Percentiles rank a stretch among this genome's conserved stretches.
Conservation (phyloP, 2,329 filamentous ascomycete species). For the Xylariaceae sp. region DNA sequence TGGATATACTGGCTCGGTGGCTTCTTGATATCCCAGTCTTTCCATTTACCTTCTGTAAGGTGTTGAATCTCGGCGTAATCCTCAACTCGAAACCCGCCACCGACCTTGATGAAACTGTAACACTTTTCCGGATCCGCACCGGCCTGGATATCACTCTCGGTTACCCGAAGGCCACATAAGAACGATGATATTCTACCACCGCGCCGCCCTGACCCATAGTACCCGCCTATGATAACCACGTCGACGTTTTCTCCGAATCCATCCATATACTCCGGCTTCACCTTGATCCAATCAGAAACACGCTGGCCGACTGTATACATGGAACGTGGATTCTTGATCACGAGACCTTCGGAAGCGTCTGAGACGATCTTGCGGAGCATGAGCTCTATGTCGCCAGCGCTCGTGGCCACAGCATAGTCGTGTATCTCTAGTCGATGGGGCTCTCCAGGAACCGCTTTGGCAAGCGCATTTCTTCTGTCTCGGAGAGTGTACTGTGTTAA, state of each 20-base stretch:
- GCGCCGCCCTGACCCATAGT: constrained; percentile 81
- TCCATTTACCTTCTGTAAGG: constrained; percentile 87
- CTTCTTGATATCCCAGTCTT: constrained; percentile 70
- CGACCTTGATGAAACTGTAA: constrained; percentile 95
- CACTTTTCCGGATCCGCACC: constrained; percentile 66
- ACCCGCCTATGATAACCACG: constrained; percentile 83
- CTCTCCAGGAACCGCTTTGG: constrained; percentile 63
- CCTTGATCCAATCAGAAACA: constrained; percentile 96
- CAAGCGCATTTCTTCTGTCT: constrained; percentile 71
- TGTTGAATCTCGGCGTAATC: constrained; percentile 83
- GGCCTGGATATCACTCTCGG: constrained; percentile 58
- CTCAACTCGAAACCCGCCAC: constrained; percentile 80
- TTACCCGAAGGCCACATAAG: constrained; percentile 77
- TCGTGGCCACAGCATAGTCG: constrained; percentile 59
- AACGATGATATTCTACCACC: constrained; percentile 82
- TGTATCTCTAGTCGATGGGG: constrained; percentile 81
- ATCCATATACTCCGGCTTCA: constrained; percentile 97
- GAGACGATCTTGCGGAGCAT: constrained; percentile 77
- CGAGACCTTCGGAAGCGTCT: constrained; percentile 81
- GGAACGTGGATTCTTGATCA: constrained; percentile 88
- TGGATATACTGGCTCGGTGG: constrained; percentile 76
- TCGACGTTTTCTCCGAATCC: constrained; percentile 93
- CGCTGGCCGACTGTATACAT: constrained; percentile 82
- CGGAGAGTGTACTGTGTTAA: constrained; percentile 78
- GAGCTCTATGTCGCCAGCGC: constrained; percentile 69